phyloP scores from a whole-genome alignment of 2,329 filamentous ascomycete species.

The Fusarium sp. region DNA sequence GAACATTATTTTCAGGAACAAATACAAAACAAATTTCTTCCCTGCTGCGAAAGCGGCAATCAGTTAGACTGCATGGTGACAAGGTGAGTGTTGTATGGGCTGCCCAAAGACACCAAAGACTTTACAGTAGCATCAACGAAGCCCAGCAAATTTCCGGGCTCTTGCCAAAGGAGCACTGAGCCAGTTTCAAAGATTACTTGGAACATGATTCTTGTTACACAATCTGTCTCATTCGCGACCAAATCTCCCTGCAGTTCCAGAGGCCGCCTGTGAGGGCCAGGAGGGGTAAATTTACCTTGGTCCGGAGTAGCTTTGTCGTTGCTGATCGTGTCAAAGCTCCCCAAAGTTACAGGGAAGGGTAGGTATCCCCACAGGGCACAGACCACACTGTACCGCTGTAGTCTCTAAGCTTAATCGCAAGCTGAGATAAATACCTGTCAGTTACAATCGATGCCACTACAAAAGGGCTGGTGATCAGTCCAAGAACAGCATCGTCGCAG shows the following conservation, averaged over 20 bases:
- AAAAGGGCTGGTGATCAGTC: slow-evolving; percentile 15
- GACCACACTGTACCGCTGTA: slow-evolving; percentile 8
- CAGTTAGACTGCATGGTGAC: background rate
- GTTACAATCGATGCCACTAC: slow-evolving; percentile 16
- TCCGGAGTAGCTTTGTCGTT: background rate
- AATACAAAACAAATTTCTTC: accelerated
- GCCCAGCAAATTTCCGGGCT: no score
- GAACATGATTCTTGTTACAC: background rate
- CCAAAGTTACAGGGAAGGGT: background rate
- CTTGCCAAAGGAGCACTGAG: background rate
- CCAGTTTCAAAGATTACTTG: accelerated
- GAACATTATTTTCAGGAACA: accelerated
- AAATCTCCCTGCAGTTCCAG: background rate
- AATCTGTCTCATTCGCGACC: background rate
- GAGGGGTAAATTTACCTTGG: no score
- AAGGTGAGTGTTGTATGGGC: background rate
- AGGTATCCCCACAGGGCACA: slow-evolving; percentile 6
- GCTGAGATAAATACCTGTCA: slow-evolving; percentile 1
- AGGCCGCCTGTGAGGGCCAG: background rate
- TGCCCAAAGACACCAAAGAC: background rate
- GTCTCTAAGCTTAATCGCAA: slow-evolving; percentile 2
- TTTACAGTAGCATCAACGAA: background rate
- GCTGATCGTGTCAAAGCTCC: background rate
- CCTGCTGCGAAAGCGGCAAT: background rate
- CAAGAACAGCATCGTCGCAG: slow-evolving; percentile 13